These are phyloP conservation scores for Vanderwaltozyma yarrowii DNA, from an alignment of 805 yeast species.

Conservation along the genomic window DNA sequence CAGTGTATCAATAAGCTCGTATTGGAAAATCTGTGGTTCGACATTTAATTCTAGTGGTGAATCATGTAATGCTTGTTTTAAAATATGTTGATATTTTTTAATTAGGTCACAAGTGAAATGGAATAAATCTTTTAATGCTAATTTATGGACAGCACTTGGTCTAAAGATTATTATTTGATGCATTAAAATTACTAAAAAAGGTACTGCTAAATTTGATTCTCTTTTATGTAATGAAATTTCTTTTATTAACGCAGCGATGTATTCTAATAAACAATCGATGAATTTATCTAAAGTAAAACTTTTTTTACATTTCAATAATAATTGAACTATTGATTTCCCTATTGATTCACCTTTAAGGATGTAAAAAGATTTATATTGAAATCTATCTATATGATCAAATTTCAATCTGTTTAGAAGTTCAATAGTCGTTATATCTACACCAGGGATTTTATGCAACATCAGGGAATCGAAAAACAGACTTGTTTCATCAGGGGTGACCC, in stretches of 20 bases:
- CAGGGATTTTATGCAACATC: constrained; percentile 16
- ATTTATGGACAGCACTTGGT: constrained; percentile 45
- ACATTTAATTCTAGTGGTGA: constrained; percentile 16
- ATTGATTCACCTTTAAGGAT: constrained; percentile 15
- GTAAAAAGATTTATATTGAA: constrained; percentile 9
- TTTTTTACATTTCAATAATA: constrained; percentile 12
- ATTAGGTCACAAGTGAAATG: constrained; percentile 21
- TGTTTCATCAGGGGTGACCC: constrained; percentile 17
- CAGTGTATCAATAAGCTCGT: constrained; percentile 40
- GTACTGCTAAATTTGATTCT: constrained; percentile 33
- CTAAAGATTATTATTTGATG: constrained; percentile 48
- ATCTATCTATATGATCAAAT: constrained; percentile 10
- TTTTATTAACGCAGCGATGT: constrained; percentile 20
- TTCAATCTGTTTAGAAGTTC: constrained; percentile 19
- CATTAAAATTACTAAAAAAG: constrained; percentile 49
- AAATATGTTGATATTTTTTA: constrained; percentile 16
- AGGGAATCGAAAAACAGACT: constrained; percentile 18
- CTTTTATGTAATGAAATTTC: constrained; percentile 15
- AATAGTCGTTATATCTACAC: constrained; percentile 18
- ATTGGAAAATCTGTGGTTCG: constrained; percentile 33
- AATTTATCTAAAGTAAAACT: constrained; percentile 16
- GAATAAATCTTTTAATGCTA: constrained; percentile 28
- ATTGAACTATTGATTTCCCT: constrained; percentile 15
- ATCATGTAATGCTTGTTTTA: constrained; percentile 18
- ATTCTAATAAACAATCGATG: constrained; percentile 18